A percentile compares a stretch with the other conserved stretches of the same genome.
These are phyloP conservation scores for Candida anutae DNA, from an alignment of 1,139 yeast species.

Conservation along the genomic window DNA sequence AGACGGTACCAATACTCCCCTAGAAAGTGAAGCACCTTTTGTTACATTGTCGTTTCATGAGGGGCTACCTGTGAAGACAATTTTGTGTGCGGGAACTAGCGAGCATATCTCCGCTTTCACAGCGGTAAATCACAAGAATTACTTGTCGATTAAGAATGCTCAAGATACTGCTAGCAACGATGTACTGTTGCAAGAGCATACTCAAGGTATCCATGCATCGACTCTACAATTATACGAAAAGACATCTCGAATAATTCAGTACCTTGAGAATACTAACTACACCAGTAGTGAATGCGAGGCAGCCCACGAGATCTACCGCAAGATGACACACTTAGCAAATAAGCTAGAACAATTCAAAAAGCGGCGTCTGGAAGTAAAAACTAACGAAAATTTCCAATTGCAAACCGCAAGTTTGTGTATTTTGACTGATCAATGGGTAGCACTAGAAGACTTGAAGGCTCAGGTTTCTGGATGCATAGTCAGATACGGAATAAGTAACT, in stretches of 20 bases:
- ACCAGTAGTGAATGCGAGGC: conserved; percentile 3
- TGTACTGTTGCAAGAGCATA: not conserved
- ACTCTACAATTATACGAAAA: conserved; percentile 17
- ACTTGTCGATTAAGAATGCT: conserved; percentile 6
- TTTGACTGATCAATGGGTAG: conserved; percentile 20
- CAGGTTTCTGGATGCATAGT: conserved; percentile 12
- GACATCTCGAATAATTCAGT: conserved; percentile 13
- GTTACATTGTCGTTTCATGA: not conserved
- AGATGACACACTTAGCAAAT: conserved; percentile 19
- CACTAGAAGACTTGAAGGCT: conserved; percentile 16
- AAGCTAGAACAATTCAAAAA: conserved; percentile 5
- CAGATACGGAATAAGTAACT: not conserved
- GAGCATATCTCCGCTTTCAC: conserved; percentile 23
- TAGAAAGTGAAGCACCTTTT: too few relatives aligned
- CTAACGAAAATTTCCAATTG: conserved; percentile 5
- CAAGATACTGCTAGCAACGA: conserved; percentile 1
- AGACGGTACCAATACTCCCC: not conserved
- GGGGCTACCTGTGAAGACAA: conserved; percentile 6
- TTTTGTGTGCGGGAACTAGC: conserved; percentile 14
- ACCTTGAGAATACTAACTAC: conserved; percentile 6
- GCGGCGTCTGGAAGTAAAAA: not conserved
- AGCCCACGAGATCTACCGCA: conserved; percentile 13
- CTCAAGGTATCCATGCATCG: conserved; percentile 7
- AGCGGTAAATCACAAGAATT: conserved; percentile 17
- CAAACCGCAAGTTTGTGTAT: conserved; percentile 21